phyloP scores from a whole-genome alignment of 2,329 filamentous ascomycete species.

The Colletotrichum nymphaeae region DNA sequence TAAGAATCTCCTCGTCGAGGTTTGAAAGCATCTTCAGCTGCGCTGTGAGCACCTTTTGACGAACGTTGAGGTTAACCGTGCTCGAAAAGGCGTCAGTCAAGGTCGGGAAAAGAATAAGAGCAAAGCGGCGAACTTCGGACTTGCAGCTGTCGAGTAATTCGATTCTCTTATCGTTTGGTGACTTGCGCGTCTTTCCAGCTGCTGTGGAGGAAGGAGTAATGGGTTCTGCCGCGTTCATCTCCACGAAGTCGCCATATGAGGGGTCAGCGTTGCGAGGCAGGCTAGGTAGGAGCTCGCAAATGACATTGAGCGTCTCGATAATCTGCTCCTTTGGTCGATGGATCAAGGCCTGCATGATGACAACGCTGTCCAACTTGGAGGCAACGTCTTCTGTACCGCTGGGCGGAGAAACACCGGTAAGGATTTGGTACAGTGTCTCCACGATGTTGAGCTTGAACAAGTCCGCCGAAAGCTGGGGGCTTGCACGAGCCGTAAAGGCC shows the following conservation, averaged over 20 bases:
- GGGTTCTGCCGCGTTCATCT: constrained; percentile 54
- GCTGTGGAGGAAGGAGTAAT: constrained; percentile 52
- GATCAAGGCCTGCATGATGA: constrained; percentile 98
- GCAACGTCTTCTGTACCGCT: constrained; percentile 80
- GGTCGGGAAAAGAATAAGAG: constrained; percentile 92
- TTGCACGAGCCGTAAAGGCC: constrained; percentile 89
- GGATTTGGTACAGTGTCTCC: constrained; percentile 95
- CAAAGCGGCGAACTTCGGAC: constrained; percentile 88
- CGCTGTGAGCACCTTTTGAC: constrained; percentile 94
- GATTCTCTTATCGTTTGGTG: constrained; percentile 83
- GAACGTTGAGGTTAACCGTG: constrained; percentile 93
- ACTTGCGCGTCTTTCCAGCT: constrained; percentile 58
- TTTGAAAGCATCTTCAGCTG: constrained; percentile 98
- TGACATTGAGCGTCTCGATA: constrained; percentile 95
- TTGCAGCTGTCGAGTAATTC: constrained; percentile 86
- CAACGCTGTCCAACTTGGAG: constrained; percentile 91
- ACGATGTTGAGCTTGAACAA: constrained; percentile 97
- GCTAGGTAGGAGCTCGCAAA: constrained; percentile 90
- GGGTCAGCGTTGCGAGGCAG: constrained; percentile 68
- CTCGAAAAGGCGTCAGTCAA: constrained; percentile 97
- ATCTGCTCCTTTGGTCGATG: constrained; percentile 96
- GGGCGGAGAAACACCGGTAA: constrained; percentile 95
- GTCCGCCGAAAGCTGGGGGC: constrained; percentile 86
- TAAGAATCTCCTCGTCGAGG: constrained; percentile 84
- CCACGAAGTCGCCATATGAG: constrained; percentile 54